Conservation (phyloP, 225 moss, liverwort and hornwort genomes). For the Anthoceros angustus region DNA sequence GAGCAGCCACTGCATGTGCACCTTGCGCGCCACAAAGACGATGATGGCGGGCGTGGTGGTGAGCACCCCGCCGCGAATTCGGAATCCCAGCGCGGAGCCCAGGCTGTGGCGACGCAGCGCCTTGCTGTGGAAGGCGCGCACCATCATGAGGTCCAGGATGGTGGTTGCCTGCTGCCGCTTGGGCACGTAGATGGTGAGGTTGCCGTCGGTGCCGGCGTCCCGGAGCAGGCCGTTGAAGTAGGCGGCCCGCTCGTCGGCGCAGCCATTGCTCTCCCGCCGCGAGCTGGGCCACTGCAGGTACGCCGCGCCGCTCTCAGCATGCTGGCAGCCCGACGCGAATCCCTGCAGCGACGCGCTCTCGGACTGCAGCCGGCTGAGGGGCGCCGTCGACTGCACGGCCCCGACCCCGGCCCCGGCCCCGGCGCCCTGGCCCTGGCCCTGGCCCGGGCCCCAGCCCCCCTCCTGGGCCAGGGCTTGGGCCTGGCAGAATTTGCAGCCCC, state of each 20-base stretch:
- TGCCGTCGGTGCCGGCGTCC: too few relatives aligned
- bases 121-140: constrained; percentile 62
- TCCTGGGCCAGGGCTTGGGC: too few relatives aligned
- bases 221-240: constrained; percentile 42
- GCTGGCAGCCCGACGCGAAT: background rate
- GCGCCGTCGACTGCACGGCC: too few relatives aligned
- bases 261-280: constrained; percentile 16
- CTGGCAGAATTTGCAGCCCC: too few relatives aligned
- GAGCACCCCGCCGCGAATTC: constrained; percentile 43
- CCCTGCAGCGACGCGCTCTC: too few relatives aligned
- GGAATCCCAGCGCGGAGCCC: constrained; percentile 67
- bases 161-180: constrained; percentile 46
- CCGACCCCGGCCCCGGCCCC: too few relatives aligned
- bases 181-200: constrained; percentile 1
- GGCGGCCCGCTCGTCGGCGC: constrained; percentile 34
- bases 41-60: constrained; percentile 60
- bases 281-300: constrained; percentile 39
- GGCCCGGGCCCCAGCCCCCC: too few relatives aligned
- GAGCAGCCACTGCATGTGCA: constrained; percentile 57
- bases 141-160: constrained; percentile 55
- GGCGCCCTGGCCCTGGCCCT: too few relatives aligned
- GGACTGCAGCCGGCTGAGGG: too few relatives aligned
- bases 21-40: constrained; percentile 59
- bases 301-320: constrained; percentile 20
- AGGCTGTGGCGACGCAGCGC: constrained; percentile 49